These are phyloP conservation scores for Dactylellina parvicollis DNA, from an alignment of 2,329 filamentous ascomycete species.

Conservation along the genomic window DNA sequence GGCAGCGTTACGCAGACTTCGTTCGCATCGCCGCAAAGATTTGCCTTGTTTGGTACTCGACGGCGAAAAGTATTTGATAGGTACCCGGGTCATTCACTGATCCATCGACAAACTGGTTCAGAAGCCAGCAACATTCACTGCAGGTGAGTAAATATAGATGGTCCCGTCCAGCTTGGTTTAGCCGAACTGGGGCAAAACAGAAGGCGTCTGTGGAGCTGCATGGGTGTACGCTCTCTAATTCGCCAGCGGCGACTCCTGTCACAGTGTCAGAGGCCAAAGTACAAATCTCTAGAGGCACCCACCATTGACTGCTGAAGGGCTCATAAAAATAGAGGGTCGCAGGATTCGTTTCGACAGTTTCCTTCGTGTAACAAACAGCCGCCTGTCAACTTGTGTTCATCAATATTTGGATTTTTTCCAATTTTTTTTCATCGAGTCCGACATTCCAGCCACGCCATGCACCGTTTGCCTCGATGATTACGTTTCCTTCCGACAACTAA, in stretches of 20 bases:
- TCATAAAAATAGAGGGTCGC: slow-evolving; percentile 52
- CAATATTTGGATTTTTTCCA: slow-evolving; percentile 44
- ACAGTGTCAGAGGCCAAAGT: slow-evolving; percentile 51
- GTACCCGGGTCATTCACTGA: slow-evolving; percentile 29
- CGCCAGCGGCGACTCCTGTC: slow-evolving; percentile 36
- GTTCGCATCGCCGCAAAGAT: slow-evolving; percentile 47
- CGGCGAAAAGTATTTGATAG: slow-evolving; percentile 49
- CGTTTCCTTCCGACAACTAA: slow-evolving; percentile 22
- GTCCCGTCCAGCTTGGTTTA: slow-evolving; percentile 53
- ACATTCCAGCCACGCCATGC: slow-evolving; percentile 20
- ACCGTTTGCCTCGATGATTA: slow-evolving; percentile 38
- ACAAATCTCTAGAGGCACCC: slow-evolving; percentile 46
- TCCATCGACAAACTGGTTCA: slow-evolving; percentile 15
- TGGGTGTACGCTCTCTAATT: slow-evolving; percentile 41
- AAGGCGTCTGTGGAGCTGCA: slow-evolving; percentile 49
- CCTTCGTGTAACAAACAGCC: slow-evolving; percentile 40
- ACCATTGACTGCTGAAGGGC: slow-evolving; percentile 21
- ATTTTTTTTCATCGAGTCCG: neutral
- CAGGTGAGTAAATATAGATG: slow-evolving; percentile 54
- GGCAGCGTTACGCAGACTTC: slow-evolving; percentile 50
- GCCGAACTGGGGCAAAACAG: slow-evolving; percentile 54
- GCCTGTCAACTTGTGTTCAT: slow-evolving; percentile 22
- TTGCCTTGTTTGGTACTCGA: slow-evolving; percentile 48
- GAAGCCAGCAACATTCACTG: slow-evolving; percentile 35
- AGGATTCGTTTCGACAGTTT: slow-evolving; percentile 50